Evolutionary conservation across 345 rosid species (phyloP).

Genomic region (Syzygium oleosum): DNA sequence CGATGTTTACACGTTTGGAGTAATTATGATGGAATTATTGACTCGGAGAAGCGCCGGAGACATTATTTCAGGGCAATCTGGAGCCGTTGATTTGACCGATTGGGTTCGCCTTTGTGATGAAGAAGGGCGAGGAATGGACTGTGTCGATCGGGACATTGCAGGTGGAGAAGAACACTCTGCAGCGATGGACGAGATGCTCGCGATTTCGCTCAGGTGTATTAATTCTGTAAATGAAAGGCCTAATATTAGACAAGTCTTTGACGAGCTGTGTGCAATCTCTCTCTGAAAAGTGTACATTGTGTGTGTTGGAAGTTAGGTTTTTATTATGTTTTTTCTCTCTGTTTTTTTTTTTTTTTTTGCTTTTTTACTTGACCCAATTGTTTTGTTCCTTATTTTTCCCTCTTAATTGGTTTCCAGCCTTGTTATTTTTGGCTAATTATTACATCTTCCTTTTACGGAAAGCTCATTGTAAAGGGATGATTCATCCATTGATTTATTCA

Average conservation of each 20-base stretch:
- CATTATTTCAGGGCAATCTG: conserved; percentile 91
- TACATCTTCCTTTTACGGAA: conserved; percentile 2
- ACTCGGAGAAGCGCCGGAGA: conserved; percentile 89
- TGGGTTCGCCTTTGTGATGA: conserved; percentile 82
- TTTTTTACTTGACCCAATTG: neutral
- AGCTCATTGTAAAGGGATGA: conserved; percentile 6
- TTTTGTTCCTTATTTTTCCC: neutral
- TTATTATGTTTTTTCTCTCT: neutral
- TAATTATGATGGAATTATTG: conserved; percentile 81
- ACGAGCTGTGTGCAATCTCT: conserved; percentile 46
- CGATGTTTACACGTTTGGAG: conserved; percentile 85
- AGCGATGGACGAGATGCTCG: conserved; percentile 89
- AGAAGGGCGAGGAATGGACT: conserved; percentile 89
- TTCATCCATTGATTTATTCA: conserved; percentile 15
- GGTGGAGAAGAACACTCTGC: conserved; percentile 71
- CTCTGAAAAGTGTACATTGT: conserved; percentile 1
- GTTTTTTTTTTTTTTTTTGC: conserved; percentile 4
- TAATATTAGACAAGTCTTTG: conserved; percentile 81
- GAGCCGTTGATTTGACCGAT: conserved; percentile 84
- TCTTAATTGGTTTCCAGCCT: conserved; percentile 39
- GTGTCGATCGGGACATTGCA: conserved; percentile 81
- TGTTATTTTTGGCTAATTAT: conserved; percentile 17
- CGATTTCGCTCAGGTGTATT: conserved; percentile 71
- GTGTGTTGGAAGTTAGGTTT: conserved; percentile 39
- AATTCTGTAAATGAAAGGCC: conserved; percentile 85